phyloP scores from a whole-genome alignment of 495 filamentous ascomycete species.

The Terfezia claveryi region DNA sequence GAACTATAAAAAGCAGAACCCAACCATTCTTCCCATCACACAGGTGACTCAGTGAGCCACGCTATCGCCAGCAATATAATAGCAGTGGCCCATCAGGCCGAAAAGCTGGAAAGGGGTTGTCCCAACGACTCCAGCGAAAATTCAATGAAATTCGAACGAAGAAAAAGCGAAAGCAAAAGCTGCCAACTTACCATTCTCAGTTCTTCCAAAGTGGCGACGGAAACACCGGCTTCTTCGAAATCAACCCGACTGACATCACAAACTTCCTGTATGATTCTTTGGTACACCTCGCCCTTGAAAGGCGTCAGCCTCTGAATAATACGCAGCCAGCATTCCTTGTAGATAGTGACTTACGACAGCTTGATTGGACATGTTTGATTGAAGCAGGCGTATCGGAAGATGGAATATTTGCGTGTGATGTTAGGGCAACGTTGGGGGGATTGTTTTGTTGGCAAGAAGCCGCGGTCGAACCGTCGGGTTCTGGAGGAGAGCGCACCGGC shows the following conservation, averaged over 20 bases:
- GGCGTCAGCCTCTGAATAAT: slow-evolving; percentile 2
- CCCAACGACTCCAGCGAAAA: slow-evolving; percentile 14
- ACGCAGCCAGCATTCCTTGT: not conserved
- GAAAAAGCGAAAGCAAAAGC: slow-evolving; percentile 5
- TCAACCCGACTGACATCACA: slow-evolving; percentile 70
- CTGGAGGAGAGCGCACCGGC: too few relatives aligned
- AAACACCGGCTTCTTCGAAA: slow-evolving; percentile 90
- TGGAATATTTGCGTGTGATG: too few relatives aligned
- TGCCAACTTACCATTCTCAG: slow-evolving; percentile 50
- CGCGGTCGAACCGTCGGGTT: too few relatives aligned
- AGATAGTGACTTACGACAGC: not conserved
- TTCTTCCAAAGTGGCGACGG: slow-evolving; percentile 61
- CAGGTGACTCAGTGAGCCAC: not conserved
- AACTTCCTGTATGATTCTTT: slow-evolving; percentile 77
- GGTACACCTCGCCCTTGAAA: slow-evolving; percentile 54
- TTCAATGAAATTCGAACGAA: not conserved
- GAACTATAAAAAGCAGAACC: slow-evolving; percentile 17
- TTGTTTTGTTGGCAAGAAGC: too few relatives aligned
- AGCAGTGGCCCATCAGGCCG: not conserved
- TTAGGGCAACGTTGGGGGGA: too few relatives aligned
- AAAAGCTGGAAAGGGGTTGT: slow-evolving; percentile 10
- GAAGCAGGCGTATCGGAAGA: too few relatives aligned
- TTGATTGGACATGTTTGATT: not conserved
- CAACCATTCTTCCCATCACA: slow-evolving; percentile 4
- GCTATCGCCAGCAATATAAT: slow-evolving; percentile 1